phyloP scores from a whole-genome alignment of 2,329 filamentous ascomycete species.

The Magnaporthiopsis incrustans region DNA sequence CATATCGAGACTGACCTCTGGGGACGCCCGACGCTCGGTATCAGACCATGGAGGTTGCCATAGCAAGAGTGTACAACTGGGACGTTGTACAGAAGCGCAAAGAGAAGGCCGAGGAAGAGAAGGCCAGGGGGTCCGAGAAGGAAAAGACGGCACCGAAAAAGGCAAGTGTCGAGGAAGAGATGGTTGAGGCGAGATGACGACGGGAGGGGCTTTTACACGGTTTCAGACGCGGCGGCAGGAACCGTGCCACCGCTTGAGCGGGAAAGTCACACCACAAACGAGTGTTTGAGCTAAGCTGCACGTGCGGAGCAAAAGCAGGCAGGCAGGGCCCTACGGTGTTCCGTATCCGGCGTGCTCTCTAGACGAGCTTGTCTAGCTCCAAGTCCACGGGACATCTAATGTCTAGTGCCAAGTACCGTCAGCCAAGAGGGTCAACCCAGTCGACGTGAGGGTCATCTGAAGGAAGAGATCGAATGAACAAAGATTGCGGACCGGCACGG shows the following conservation, averaged over 20 bases:
- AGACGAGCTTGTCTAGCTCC: not conserved
- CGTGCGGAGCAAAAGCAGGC: not conserved
- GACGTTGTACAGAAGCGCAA: conserved; percentile 93
- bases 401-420: not conserved
- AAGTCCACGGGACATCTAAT: not conserved
- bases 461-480: not conserved
- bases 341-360: not conserved
- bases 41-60: conserved; percentile 94
- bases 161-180: conserved; percentile 4
- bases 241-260: not conserved
- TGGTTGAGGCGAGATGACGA: not conserved
- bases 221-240: not conserved
- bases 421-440: not conserved
- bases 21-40: too few relatives aligned
- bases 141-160: conserved; percentile 2
- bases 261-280: too few relatives aligned
- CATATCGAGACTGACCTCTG: not conserved
- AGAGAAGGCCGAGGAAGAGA: conserved; percentile 64
- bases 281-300: not conserved
- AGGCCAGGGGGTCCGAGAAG: conserved; percentile 26
- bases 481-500: not conserved
- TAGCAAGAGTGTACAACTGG: conserved; percentile 98
- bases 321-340: not conserved
- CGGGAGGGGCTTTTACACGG: not conserved
- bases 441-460: not conserved